Base-by-base conservation (phyloP, 441 rosid genomes). In the Gossypium gossypioides region DNA sequence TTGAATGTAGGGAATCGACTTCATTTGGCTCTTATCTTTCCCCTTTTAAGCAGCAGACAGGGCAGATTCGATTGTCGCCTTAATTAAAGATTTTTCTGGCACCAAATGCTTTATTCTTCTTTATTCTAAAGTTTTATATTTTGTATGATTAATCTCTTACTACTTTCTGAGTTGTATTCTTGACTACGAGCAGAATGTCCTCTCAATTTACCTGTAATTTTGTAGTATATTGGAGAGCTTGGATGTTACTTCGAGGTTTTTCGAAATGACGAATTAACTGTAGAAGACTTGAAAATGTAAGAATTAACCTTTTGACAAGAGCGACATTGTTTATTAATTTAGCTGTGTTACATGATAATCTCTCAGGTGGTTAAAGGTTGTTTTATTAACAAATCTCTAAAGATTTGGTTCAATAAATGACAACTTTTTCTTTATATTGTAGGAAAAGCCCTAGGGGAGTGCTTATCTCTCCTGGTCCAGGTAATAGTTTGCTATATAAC, bases 401-500 rank as follows among this genome's bases (percentile, higher is more conserved):
- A 15, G 57, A 25, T 46, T 22, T 24, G 8, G 18, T 58, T 7
- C 65, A 4, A 24, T 57, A 55, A 34, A 21, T 58, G 42, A 74
- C 21, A 69, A 4, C 16, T 25, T 74, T 65, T 65, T 72, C 21
- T 62, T 56, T 15, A 4, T 32, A 42, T 58, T 69, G 74, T 76
- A 95, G 99, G 86, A 92, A 92, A 86, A 86, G 86, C 70, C 98
- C 98, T 44, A 86, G 97, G 79, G 98, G 99, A 2, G 84, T 92
- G 79, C 88, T 95, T 70, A 88, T 95, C 77, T 95, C 97, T 61
- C 99, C 98, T 40, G 98, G 99, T 24, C 97, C 98, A 66, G 99
- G 99, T 95, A 68, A 60, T 74, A 40, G 27, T 64, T 29, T 68
- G 19, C 55, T 64, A 60, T 34, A 19, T 51, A 55, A 34, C 40